A percentile compares a stretch with the other conserved stretches of the same genome.
Evolutionary conservation across 257 asterid species (phyloP).

Genomic region (Apocynum venetum): DNA sequence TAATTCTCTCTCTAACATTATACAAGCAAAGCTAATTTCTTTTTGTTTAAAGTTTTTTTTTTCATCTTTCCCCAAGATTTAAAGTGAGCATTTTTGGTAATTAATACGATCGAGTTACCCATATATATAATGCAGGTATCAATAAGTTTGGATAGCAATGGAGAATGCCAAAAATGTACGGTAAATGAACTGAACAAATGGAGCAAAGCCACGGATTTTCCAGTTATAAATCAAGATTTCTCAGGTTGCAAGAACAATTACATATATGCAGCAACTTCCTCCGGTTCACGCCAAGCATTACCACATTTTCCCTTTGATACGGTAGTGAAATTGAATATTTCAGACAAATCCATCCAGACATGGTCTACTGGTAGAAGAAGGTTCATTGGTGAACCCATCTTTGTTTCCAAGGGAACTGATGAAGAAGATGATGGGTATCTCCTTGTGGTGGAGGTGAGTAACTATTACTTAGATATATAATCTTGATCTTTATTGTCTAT

Average conservation of each 20-base stretch:
- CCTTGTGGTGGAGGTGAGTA: constrained; percentile 81
- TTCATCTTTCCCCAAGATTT: too few relatives aligned
- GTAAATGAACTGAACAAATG: constrained; percentile 52
- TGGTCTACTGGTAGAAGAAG: constrained; percentile 76
- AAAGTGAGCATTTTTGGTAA: too few relatives aligned
- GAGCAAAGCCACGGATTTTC: constrained; percentile 83
- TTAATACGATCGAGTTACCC: neutral
- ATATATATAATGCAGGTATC: constrained; percentile 43
- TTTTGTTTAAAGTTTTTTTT: too few relatives aligned
- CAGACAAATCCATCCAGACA: constrained; percentile 37
- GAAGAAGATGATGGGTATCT: constrained; percentile 86
- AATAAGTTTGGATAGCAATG: constrained; percentile 49
- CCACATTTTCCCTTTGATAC: constrained; percentile 97
- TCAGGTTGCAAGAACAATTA: constrained; percentile 53
- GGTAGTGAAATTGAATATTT: constrained; percentile 58
- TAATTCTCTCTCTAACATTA: neutral
- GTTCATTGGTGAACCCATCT: constrained; percentile 88
- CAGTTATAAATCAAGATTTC: constrained; percentile 65
- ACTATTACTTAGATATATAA: neutral
- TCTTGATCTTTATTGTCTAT: too few relatives aligned
- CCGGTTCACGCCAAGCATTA: constrained; percentile 74
- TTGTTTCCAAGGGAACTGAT: constrained; percentile 38
- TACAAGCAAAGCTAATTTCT: neutral
- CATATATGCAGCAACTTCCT: constrained; percentile 76
- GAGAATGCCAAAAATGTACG: constrained; percentile 41